Evolutionary conservation across 495 filamentous ascomycete genomes (phyloP).

Genomic region (Penicillium turbatum): DNA sequence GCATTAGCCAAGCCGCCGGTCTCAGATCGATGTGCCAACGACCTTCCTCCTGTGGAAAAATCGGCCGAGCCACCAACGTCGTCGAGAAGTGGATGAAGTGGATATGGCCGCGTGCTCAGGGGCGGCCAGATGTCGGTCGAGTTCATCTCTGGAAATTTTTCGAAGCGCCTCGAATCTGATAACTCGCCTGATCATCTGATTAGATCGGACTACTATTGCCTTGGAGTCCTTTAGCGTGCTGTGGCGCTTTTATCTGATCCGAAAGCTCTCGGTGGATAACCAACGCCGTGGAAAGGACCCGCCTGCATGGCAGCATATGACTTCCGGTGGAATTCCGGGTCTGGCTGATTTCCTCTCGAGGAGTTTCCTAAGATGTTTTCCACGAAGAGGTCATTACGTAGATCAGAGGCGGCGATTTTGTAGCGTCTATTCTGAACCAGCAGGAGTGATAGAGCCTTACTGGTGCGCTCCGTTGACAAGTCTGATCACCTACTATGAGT

Average conservation of each 20-base stretch:
- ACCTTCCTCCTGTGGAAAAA: not conserved
- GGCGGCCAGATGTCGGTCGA: not conserved
- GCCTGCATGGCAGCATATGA: not conserved
- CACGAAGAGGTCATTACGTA: not conserved
- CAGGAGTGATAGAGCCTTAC: not conserved
- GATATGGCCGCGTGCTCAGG: not conserved
- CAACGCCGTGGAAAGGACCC: not conserved
- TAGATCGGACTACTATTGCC: not conserved
- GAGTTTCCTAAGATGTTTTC: too few species aligned
- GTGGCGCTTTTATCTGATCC: constrained; percentile 9
- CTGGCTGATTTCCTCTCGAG: not conserved
- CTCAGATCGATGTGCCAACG: not conserved
- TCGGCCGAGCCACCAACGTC: not conserved
- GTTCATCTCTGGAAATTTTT: not conserved
- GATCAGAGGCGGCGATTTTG: not conserved
- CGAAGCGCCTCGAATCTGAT: not conserved
- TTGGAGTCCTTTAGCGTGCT: not conserved
- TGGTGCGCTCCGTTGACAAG: too few species aligned
- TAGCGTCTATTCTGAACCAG: not conserved
- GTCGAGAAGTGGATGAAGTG: not conserved
- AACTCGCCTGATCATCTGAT: constrained; percentile 4
- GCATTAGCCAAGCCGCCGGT: not conserved
- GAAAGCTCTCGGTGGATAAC: not conserved
- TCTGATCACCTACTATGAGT: too few species aligned
- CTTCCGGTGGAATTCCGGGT: not conserved